These are phyloP conservation scores for Saraca asoca DNA, from an alignment of 331 rosid species.

Conservation along the genomic window DNA sequence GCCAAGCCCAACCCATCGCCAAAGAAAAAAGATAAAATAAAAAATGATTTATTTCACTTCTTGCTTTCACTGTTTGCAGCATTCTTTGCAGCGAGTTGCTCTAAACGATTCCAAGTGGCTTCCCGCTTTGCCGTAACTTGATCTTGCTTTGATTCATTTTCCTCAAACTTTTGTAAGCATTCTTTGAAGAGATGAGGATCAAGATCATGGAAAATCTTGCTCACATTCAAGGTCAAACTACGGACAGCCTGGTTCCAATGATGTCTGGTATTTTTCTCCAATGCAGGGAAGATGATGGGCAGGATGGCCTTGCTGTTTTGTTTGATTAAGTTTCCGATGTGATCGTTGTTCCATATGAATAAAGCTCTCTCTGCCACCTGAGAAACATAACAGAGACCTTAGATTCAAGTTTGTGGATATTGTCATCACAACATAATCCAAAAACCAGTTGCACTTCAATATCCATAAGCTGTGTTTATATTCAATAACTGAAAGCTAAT, in stretches of 20 bases:
- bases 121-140: slow-evolving; percentile 51
- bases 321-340: slow-evolving; percentile 60
- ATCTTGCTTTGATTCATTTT: slow-evolving; percentile 44
- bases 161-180: slow-evolving; percentile 58
- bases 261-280: slow-evolving; percentile 61
- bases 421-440: neutral
- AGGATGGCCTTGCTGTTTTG: slow-evolving; percentile 63
- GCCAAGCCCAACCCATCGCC: too few relatives aligned
- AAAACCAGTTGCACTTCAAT: neutral
- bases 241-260: slow-evolving; percentile 87
- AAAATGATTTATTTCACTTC: too few relatives aligned
- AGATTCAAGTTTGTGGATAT: neutral
- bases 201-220: slow-evolving; percentile 60
- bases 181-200: slow-evolving; percentile 64
- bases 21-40: too few relatives aligned
- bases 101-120: slow-evolving; percentile 62
- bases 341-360: slow-evolving; percentile 72
- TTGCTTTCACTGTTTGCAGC: slow-evolving; percentile 45
- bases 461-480: too few relatives aligned
- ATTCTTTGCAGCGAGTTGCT: slow-evolving; percentile 59
- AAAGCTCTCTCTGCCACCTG: slow-evolving; percentile 74
- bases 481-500: too few relatives aligned
- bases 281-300: slow-evolving; percentile 68
- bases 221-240: slow-evolving; percentile 67
- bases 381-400: neutral